These are phyloP conservation scores for Ustilago curta DNA, from an alignment of 1,284 basidiomycete species.

Conservation along the genomic window DNA sequence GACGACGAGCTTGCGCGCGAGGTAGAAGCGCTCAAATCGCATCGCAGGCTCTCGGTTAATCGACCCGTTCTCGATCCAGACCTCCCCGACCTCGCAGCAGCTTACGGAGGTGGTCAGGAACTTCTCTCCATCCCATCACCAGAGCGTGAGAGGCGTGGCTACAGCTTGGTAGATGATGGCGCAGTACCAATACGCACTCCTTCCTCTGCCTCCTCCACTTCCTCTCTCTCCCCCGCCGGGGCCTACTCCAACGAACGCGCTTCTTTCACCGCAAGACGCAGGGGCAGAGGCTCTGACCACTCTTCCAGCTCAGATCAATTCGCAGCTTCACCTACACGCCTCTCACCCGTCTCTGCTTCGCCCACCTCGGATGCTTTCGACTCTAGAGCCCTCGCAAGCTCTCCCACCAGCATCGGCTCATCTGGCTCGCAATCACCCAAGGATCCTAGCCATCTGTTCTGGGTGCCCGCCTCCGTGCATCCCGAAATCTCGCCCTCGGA, in stretches of 20 bases:
- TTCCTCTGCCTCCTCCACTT: conserved; percentile 30
- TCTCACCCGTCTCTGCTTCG: conserved; percentile 19
- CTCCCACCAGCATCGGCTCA: conserved; percentile 28
- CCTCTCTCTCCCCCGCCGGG: conserved; percentile 14
- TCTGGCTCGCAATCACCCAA: conserved; percentile 42
- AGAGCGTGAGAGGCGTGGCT: conserved; percentile 44
- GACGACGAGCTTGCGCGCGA: conserved; percentile 65
- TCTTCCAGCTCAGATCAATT: conserved; percentile 25
- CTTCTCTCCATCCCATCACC: conserved; percentile 38
- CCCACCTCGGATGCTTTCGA: conserved; percentile 29
- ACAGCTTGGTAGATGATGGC: conserved; percentile 57
- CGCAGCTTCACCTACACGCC: conserved; percentile 14
- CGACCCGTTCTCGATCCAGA: conserved; percentile 66
- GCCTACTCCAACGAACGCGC: conserved; percentile 36
- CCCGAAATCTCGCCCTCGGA: conserved; percentile 97
- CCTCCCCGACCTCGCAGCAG: conserved; percentile 62
- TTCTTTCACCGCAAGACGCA: conserved; percentile 57
- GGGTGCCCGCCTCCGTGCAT: conserved; percentile 95
- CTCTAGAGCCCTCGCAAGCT: conserved; percentile 14
- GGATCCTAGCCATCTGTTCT: conserved; percentile 78
- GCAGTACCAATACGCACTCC: conserved; percentile 37
- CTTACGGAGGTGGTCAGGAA: conserved; percentile 53
- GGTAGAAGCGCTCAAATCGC: conserved; percentile 66
- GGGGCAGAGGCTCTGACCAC: conserved; percentile 41
- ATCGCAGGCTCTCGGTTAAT: conserved; percentile 64